A percentile compares a stretch with the other conserved stretches of the same genome.
phyloP scores from a whole-genome alignment of 257 asterid genomes.

The Plantago major region DNA sequence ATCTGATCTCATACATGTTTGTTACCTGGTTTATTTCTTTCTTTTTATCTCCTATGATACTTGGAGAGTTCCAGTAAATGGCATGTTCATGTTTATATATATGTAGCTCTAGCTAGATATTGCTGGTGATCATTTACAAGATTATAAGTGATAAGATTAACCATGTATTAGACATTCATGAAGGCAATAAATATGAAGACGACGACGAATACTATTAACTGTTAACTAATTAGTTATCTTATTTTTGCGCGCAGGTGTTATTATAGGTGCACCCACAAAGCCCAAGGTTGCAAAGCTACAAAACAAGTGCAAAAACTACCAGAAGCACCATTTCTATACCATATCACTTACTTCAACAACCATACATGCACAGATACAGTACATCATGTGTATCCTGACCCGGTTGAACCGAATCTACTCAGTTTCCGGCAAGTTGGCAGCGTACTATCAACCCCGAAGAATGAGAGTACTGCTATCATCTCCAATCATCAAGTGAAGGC shows the following conservation, averaged over 20 bases:
- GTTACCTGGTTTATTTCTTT: too few relatives aligned
- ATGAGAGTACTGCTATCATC: constrained; percentile 21
- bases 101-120: too few relatives aligned
- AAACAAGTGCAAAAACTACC: constrained; percentile 59
- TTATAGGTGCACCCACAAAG: constrained; percentile 66
- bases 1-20: too few relatives aligned
- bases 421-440: constrained; percentile 19
- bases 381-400: constrained; percentile 24
- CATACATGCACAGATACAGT: constrained; percentile 46
- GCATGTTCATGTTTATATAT: too few relatives aligned
- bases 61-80: too few relatives aligned
- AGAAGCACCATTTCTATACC: constrained; percentile 29
- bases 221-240: neutral
- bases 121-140: too few relatives aligned
- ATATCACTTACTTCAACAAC: constrained; percentile 52
- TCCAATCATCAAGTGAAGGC: constrained; percentile 28
- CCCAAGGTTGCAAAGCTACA: constrained; percentile 56
- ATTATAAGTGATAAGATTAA: too few relatives aligned
- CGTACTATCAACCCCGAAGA: neutral
- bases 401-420: constrained; percentile 31
- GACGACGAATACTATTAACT: too few relatives aligned
- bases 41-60: too few relatives aligned
- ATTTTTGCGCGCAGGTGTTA: constrained; percentile 49
- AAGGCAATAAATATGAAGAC: too few relatives aligned
- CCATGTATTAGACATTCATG: too few relatives aligned